Evolutionary conservation across 1,139 yeast species (phyloP).

Genomic region (Eremothecium cymbalariae): DNA sequence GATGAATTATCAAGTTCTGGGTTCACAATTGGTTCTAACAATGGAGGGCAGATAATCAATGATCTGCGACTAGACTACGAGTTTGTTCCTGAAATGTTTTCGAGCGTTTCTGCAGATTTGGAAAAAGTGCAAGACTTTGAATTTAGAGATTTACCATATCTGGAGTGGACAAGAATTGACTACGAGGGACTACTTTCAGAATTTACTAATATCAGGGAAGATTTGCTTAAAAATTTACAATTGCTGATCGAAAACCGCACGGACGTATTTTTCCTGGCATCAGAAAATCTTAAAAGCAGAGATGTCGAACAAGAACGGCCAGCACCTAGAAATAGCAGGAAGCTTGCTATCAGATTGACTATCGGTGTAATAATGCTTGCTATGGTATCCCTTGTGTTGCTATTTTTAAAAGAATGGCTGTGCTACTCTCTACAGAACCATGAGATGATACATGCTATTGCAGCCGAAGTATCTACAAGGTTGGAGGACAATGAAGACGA

Average conservation of each 20-base stretch:
- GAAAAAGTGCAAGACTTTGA: neutral
- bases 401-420: conserved; percentile 1
- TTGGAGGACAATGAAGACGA: neutral
- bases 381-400: neutral
- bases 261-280: no score
- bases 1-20: conserved; percentile 12
- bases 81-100: conserved; percentile 10
- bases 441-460: neutral
- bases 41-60: conserved; percentile 5
- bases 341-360: neutral
- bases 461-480: neutral
- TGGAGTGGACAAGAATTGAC: neutral
- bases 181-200: neutral
- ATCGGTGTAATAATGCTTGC: neutral
- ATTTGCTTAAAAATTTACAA: no score
- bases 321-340: no score
- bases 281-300: no score
- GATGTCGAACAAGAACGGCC: no score
- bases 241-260: no score
- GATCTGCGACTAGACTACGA: conserved; percentile 12
- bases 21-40: conserved; percentile 8
- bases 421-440: conserved; percentile 2
- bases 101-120: conserved; percentile 8
- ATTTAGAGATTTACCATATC: neutral
- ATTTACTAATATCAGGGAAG: neutral